Evolutionary conservation across 1,284 basidiomycete genomes (phyloP), one percentile per base, ranked within the genome.

Genomic region (Farysia itapuensis): DNA sequence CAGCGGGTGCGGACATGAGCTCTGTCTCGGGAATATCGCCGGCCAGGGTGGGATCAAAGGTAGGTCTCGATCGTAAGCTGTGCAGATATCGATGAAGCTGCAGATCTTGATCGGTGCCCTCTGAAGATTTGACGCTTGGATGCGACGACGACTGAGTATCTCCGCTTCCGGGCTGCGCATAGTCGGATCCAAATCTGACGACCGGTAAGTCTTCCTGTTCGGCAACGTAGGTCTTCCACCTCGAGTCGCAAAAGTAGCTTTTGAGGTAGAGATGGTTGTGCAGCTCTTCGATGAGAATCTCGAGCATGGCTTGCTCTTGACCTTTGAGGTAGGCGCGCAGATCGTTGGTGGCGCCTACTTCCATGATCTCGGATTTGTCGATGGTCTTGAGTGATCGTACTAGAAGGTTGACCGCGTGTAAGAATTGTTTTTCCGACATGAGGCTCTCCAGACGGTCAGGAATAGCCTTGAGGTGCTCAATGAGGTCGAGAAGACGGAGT

Each of bases 231-330:
- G 87, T 79, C 20, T 84, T 81, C 95, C 95, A 99, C 34, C 94
- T 84, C 8, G 85, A 84, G 64, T 98, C 94, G 74, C 89, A 94
- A 85, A 92, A 96, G 77, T 91, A 93, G 6, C 88, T 90, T 75
- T 95, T 97, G 48, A 99, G 83, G 77, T 97, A 99, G n/a, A 99
- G 79, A 77, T 98, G 95, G 68, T 86, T 92, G 75, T 98, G 93
- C 19, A 99, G 81, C 74, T 99, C 95, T 64, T 99, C 95, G 14
- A 95, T 82, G 40, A 98, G 79, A 46, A 98, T 95, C 59, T 99
- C 74, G 32, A 76, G 63, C 48, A 76, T 70, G 6, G 67, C 53
- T 12, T 65, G 65, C 81, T 97, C 93, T 79, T 99, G 95, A 9
- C 84, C 82, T 24, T 82, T 80, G 32, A 97, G 83, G 79, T 97